phyloP scores from a whole-genome alignment of 805 yeast genomes.

The Suhomyces pyralidae region DNA sequence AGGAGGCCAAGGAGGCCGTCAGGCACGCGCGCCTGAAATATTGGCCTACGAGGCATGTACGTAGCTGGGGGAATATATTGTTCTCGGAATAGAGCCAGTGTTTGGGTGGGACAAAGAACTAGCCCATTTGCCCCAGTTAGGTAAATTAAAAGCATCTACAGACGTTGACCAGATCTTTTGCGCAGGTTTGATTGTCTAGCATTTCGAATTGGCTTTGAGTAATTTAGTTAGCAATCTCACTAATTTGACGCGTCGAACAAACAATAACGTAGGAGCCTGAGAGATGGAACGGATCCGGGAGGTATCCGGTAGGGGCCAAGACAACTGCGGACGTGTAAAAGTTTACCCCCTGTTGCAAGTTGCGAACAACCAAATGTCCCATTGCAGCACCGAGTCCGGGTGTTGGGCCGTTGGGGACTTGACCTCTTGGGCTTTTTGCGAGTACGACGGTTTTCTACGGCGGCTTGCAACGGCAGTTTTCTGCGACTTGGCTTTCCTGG shows the following conservation, averaged over 20 bases:
- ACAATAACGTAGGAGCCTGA: neutral
- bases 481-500: neutral
- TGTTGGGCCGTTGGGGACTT: neutral
- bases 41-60: neutral
- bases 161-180: neutral
- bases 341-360: neutral
- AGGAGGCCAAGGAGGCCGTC: neutral
- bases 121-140: neutral
- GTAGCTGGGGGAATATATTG: neutral
- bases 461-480: no score
- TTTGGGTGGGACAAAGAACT: neutral
- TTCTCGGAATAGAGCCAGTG: neutral
- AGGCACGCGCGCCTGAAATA: neutral
- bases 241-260: neutral
- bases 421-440: no score
- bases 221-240: neutral
- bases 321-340: neutral
- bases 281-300: neutral
- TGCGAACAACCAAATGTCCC: neutral
- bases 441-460: no score
- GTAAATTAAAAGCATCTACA: neutral
- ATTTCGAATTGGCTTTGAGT: neutral
- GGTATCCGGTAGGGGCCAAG: neutral
- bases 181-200: neutral
- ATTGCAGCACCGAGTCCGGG: neutral